Base-by-base conservation (phyloP, 192 early-diverging fungal genomes). In the Coemansia sp. region DNA sequence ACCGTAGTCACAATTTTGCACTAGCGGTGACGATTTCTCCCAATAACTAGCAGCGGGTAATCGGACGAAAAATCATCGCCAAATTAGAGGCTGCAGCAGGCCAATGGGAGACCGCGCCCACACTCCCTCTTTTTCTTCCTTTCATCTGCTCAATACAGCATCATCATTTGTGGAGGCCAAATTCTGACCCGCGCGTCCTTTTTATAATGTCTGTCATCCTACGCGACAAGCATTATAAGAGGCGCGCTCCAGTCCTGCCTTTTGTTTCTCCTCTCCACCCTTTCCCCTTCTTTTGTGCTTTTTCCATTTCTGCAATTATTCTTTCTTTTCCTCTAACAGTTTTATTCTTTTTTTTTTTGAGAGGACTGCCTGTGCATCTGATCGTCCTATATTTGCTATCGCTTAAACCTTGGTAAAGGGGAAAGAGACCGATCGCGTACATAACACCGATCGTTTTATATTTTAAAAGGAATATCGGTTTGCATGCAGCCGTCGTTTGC, bases 401-500 rank as follows among this genome's bases (percentile, higher is more conserved):
- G 28, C 6, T 31, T 42, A 42, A 42, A 42, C 10, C 40, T 15
- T 15, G 40, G 28, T 31, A 31, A 31, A 6, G 28, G 17, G 17
- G 14, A 56, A 40, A 21, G 38, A 23, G 25, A 48, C 59, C 59
- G 59, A 60, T 60, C 59, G 46, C 17, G 26, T 49, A 60, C 59
- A 60, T 60, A 48, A 23, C 4, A 10, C 21, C 47, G 47, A 15
- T 20, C 21, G 21, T 23, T 10, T 10, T 31, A 31, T 31, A 31
- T 21, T 23, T 15, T 15, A 42, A 42, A 15, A 42, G 3, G 40
- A 42, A 42, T 15, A 42, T 42, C 14, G 40, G 15, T 42, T 42
- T 42, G 15, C 46, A 56, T 56, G 54, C 54, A 56, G 54, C 54
- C 54, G 31, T 10, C 17, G 6, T n/a, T 37, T 17, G 54, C 54